These are phyloP conservation scores for Didymella segeticola DNA, from an alignment of 2,329 filamentous ascomycete species.

Conservation along the genomic window DNA sequence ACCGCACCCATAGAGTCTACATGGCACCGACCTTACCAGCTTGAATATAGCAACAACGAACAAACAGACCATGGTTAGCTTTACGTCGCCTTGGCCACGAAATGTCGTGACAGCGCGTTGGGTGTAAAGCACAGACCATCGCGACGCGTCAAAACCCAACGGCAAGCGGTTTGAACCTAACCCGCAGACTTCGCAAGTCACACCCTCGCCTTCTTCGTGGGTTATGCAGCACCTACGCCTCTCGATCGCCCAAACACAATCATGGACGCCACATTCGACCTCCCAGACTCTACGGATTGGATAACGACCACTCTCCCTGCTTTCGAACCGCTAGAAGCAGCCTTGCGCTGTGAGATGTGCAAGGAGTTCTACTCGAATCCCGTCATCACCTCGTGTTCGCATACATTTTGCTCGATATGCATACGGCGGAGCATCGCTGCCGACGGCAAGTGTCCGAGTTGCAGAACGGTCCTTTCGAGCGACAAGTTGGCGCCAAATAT, in stretches of 20 bases:
- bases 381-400: slow-evolving; percentile 91
- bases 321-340: slow-evolving; percentile 77
- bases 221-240: not conserved
- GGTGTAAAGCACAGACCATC: slow-evolving; percentile 3
- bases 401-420: slow-evolving; percentile 96
- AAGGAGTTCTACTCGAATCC: slow-evolving; percentile 96
- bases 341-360: slow-evolving; percentile 94
- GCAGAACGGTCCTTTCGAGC: slow-evolving; percentile 79
- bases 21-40: not conserved
- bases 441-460: slow-evolving; percentile 88
- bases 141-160: slow-evolving; percentile 20
- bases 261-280: slow-evolving; percentile 48
- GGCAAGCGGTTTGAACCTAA: slow-evolving; percentile 17
- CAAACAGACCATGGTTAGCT: not conserved
- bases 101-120: slow-evolving; percentile 10
- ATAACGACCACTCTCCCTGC: slow-evolving; percentile 70
- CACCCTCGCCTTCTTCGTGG: slow-evolving; percentile 12
- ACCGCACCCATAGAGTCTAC: not conserved
- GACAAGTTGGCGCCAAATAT: slow-evolving; percentile 84
- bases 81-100: not conserved
- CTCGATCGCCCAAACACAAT: slow-evolving; percentile 11
- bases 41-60: not conserved
- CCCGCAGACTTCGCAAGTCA: slow-evolving; percentile 16
- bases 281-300: slow-evolving; percentile 88
- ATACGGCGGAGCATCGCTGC: slow-evolving; percentile 84